Evolutionary conservation across 192 early-diverging fungal species (phyloP), one percentile per base, ranked within the genome.

Genomic region (Coemansia sp.): DNA sequence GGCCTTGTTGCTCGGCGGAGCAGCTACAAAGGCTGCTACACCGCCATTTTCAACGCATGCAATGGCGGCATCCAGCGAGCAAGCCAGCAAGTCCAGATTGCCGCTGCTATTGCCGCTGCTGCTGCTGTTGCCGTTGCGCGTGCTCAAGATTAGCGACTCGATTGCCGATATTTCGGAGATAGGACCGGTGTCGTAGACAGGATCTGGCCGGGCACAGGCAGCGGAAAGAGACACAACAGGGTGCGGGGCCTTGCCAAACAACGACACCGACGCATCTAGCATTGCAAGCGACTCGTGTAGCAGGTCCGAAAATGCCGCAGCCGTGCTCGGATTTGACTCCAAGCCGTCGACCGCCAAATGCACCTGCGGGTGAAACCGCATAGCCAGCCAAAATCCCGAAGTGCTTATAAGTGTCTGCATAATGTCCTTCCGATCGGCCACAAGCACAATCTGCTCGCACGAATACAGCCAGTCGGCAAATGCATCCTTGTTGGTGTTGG

Each of bases 391-490:
- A 19, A 62, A 22, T 10, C 58, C 30, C 1, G 28, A 8, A 19
- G 34, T 48, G 19, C 34, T n/a, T 1, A 53, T 30, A 34, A 73
- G 38, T 1, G 50, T 31, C 34, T 58, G 36, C 15, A 67, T 44
- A 21, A 73, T 39, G 8, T 36, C 20, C 28, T 17, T 5, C 21
- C 70, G 43, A 15, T 35, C 22, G n/a, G 59, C 60, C 17, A 66
- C 50, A 28, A 73, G n/a, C 22, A 73, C 55, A 4, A 73, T 9
- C 4, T 42, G 50, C 23, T 50, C 50, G 47, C 64, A 73, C 15
- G 49, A 56, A 22, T 44, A 62, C 17, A 73, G 31, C 70, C 63
- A 66, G 45, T 62, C 62, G 8, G 59, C 54, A 54, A 65, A 62
- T 25, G 21, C n/a, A 17, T 45, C 42, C 20, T 4, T 14, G 30